Percentiles rank a stretch among this genome's conserved stretches.
These are phyloP conservation scores for Neopestalotiopsis sp. DNA, from an alignment of 2,329 filamentous ascomycete species.

Conservation along the genomic window DNA sequence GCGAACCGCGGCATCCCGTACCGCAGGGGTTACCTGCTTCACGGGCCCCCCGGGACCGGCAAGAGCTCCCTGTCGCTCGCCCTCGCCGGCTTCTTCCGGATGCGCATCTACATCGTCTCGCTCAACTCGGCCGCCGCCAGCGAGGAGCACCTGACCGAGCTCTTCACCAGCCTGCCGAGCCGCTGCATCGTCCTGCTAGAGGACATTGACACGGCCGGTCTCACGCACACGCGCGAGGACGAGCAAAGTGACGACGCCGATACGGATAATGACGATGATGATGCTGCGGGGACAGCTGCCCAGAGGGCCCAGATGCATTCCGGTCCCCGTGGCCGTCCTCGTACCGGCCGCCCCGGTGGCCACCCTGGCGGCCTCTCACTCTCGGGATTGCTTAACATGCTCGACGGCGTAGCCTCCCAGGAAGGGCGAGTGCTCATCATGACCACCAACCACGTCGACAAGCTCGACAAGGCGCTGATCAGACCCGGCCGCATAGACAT, in stretches of 20 bases:
- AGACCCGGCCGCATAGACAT: conserved; percentile 68
- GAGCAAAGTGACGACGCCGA: neutral
- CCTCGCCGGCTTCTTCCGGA: conserved; percentile 71
- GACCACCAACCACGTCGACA: conserved; percentile 69
- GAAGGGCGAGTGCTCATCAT: conserved; percentile 69
- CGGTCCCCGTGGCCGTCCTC: conserved; percentile 33
- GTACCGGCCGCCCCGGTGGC: conserved; percentile 25
- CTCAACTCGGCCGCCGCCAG: conserved; percentile 66
- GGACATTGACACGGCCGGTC: conserved; percentile 76
- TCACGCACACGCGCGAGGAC: conserved; percentile 63
- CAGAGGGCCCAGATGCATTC: conserved; percentile 39
- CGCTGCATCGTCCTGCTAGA: conserved; percentile 78
- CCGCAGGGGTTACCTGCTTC: conserved; percentile 80
- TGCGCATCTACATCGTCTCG: conserved; percentile 76
- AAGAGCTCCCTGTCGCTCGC: conserved; percentile 77
- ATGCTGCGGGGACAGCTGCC: conserved; percentile 24
- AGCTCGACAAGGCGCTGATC: conserved; percentile 66
- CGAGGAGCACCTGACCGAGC: conserved; percentile 67
- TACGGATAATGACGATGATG: conserved; percentile 25
- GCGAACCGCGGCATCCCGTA: conserved; percentile 84
- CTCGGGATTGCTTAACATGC: conserved; percentile 79
- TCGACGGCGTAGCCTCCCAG: conserved; percentile 74
- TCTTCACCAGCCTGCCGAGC: conserved; percentile 72
- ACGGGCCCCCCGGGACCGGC: conserved; percentile 81
- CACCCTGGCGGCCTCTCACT: conserved; percentile 61